Evolutionary conservation across 2,329 filamentous ascomycete genomes (phyloP).

Genomic region (Periglandula ipomoeae): DNA sequence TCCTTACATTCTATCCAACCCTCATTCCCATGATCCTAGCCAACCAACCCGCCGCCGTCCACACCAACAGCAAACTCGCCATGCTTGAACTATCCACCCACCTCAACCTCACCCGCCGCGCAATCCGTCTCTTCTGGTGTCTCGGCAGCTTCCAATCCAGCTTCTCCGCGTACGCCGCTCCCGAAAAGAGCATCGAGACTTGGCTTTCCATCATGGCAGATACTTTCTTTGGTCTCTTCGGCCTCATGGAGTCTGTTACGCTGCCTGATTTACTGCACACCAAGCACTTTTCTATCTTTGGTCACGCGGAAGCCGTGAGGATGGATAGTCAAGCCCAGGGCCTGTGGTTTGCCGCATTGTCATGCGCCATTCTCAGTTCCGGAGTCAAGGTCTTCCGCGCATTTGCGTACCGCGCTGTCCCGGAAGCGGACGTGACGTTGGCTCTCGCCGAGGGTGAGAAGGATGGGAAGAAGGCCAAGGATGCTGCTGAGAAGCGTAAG

Average conservation of each 20-base stretch:
- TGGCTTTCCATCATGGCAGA: conserved; percentile 48
- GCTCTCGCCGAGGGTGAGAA: conserved; percentile 8
- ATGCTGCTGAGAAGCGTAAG: conserved; percentile 23
- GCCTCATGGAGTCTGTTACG: conserved; percentile 56
- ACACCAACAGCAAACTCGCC: conserved; percentile 21
- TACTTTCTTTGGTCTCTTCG: conserved; percentile 56
- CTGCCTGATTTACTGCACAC: conserved; percentile 43
- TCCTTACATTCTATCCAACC: conserved; percentile 36
- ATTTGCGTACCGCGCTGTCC: conserved; percentile 25
- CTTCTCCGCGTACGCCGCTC: conserved; percentile 20
- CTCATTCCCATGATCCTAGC: conserved; percentile 26
- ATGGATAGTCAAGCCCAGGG: conserved; percentile 53
- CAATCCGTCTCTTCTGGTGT: conserved; percentile 61
- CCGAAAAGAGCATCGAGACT: conserved; percentile 21
- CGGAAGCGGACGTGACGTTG: conserved; percentile 20
- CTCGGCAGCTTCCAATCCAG: conserved; percentile 49
- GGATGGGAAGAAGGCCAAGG: conserved; percentile 20
- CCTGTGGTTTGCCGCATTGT: conserved; percentile 60
- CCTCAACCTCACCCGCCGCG: conserved; percentile 45
- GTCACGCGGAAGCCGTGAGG: conserved; percentile 32
- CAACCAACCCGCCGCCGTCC: conserved; percentile 13
- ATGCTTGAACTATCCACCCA: conserved; percentile 28
- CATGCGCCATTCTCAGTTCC: conserved; percentile 37
- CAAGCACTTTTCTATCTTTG: conserved; percentile 41
- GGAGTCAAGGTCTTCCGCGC: conserved; percentile 32